Conservation (phyloP, 805 yeast species). For the Candida corydali region DNA sequence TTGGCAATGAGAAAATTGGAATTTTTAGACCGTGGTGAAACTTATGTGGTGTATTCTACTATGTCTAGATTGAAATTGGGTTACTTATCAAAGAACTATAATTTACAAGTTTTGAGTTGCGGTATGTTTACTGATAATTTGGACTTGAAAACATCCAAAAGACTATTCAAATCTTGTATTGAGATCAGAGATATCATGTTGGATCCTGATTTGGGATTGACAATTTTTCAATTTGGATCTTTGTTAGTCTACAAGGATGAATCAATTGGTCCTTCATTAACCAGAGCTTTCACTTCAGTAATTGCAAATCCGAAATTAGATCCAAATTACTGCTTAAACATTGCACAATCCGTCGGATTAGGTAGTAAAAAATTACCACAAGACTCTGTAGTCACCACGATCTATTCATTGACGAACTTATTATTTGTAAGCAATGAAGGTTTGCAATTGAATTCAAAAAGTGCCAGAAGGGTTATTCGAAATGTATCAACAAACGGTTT, state of each 20-base stretch:
- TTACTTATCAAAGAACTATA: constrained; percentile 48
- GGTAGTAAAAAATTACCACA: constrained; percentile 69
- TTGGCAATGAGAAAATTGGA: constrained; percentile 38
- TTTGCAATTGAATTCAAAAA: constrained; percentile 22
- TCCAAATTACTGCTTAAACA: constrained; percentile 42
- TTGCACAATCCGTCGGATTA: constrained; percentile 57
- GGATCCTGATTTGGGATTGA: constrained; percentile 48
- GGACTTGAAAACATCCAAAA: constrained; percentile 39
- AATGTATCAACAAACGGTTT: constrained; percentile 1
- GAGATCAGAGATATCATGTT: constrained; percentile 49
- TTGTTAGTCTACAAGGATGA: constrained; percentile 44
- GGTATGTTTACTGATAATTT: constrained; percentile 47
- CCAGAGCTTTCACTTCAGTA: constrained; percentile 47
- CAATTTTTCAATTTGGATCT: constrained; percentile 54
- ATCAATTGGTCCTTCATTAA: constrained; percentile 32
- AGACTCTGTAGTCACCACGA: constrained; percentile 77
- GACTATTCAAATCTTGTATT: constrained; percentile 48
- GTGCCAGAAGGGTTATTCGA: constrained; percentile 18
- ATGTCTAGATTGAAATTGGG: constrained; percentile 46
- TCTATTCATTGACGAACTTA: constrained; percentile 78
- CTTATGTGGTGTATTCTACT: constrained; percentile 51
- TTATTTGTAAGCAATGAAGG: constrained; percentile 52
- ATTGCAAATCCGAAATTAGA: constrained; percentile 53
- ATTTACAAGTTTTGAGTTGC: constrained; percentile 58
- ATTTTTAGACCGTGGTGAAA: constrained; percentile 53